Conservation (phyloP, 768 basidiomycete genomes). For the Mycena leptocephala region DNA sequence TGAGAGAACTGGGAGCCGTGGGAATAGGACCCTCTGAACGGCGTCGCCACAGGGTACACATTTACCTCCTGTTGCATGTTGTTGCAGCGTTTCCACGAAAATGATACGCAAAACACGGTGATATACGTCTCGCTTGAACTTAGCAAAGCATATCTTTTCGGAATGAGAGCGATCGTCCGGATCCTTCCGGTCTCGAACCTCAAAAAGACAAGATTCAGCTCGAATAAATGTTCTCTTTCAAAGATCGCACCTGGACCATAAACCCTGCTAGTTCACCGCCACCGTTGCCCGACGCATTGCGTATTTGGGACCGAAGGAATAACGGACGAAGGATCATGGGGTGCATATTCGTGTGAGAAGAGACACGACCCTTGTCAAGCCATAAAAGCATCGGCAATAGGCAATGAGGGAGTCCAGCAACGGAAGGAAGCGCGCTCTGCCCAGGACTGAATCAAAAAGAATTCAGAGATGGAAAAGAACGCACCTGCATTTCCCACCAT, state of each 20-base stretch:
- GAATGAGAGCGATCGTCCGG: background rate
- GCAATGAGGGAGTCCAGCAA: constrained; percentile 28
- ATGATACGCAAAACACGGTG: constrained; percentile 10
- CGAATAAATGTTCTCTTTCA: background rate
- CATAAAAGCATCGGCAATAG: constrained; percentile 8
- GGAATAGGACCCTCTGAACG: constrained; percentile 11
- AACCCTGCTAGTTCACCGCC: constrained; percentile 13
- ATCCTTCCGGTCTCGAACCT: constrained; percentile 25
- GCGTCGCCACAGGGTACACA: constrained; percentile 16
- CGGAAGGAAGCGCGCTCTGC: constrained; percentile 3
- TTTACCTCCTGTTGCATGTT: background rate
- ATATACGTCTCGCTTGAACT: constrained; percentile 22
- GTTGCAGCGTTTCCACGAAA: constrained; percentile 7
- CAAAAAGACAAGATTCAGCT: background rate
- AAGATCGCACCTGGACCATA: constrained; percentile 9
- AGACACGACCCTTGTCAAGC: constrained; percentile 24
- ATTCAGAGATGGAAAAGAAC: background rate
- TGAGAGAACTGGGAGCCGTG: constrained; percentile 6
- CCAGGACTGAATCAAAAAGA: background rate
- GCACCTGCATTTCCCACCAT: constrained; percentile 22
- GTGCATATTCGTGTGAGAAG: constrained; percentile 29
- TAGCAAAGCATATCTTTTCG: constrained; percentile 7
- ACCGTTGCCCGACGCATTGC: constrained; percentile 27
- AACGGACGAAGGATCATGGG: constrained; percentile 24
- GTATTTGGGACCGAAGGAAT: constrained; percentile 9